These are phyloP conservation scores for Pseudovirgaria hyperparasitica DNA, from an alignment of 2,329 filamentous ascomycete genomes.

Conservation along the genomic window DNA sequence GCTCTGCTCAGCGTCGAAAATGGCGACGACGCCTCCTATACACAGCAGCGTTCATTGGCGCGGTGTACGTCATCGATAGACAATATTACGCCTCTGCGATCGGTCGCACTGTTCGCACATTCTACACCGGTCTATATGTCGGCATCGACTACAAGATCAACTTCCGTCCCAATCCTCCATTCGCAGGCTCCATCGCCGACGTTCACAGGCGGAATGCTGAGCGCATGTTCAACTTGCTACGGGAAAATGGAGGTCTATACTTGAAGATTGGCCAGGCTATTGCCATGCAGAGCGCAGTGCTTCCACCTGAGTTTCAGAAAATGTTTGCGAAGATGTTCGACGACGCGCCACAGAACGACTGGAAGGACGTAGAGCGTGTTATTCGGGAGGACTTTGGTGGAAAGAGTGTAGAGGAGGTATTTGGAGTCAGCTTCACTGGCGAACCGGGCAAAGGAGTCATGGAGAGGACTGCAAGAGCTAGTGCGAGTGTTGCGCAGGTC, in stretches of 20 bases:
- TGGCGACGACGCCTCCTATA: constrained; percentile 65
- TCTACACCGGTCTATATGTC: constrained; percentile 64
- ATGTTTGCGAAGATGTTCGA: constrained; percentile 98
- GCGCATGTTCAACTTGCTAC: constrained; percentile 67
- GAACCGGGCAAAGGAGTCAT: constrained; percentile 51
- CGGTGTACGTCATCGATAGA: constrained; percentile 56
- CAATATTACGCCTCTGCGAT: constrained; percentile 69
- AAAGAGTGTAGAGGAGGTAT: constrained; percentile 74
- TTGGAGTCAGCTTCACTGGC: constrained; percentile 71
- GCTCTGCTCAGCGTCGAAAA: constrained; percentile 54
- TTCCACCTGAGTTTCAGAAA: constrained; percentile 87
- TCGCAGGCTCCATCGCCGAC: constrained; percentile 60
- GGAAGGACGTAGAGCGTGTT: constrained; percentile 74
- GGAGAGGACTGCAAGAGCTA: constrained; percentile 61
- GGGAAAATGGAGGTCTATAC: constrained; percentile 83
- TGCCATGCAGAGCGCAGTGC: constrained; percentile 90
- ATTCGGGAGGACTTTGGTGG: constrained; percentile 82
- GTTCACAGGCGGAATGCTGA: constrained; percentile 76
- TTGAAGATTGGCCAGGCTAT: constrained; percentile 97
- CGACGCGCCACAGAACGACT: constrained; percentile 86
- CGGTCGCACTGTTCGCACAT: constrained; percentile 68
- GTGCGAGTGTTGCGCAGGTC: constrained; percentile 90
- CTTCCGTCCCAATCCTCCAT: constrained; percentile 67
- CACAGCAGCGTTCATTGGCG: constrained; percentile 45
- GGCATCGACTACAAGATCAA: constrained; percentile 95